Evolutionary conservation across 108 stramenopile genomes (phyloP).

Genomic region (Stephanodiscus triporus): DNA sequence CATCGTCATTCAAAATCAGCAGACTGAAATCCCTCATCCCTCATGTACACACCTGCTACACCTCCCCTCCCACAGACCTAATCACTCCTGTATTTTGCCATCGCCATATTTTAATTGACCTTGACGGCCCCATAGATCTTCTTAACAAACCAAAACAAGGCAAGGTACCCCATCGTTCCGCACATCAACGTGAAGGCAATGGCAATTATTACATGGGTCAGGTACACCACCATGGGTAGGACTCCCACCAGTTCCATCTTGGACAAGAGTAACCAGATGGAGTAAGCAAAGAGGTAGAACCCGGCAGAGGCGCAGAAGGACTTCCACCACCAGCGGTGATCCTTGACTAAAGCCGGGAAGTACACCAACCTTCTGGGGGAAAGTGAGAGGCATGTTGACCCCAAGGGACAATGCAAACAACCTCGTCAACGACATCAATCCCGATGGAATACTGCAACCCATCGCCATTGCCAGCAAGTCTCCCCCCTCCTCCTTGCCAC

Average conservation of each 20-base stretch:
- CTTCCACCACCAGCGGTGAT: slow-evolving; percentile 99
- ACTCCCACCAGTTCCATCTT: slow-evolving; percentile 90
- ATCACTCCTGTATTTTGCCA: not conserved
- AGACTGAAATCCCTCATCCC: not conserved
- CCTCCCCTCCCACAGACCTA: not conserved
- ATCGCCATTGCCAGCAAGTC: no score
- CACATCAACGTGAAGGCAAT: slow-evolving; percentile 92
- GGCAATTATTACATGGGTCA: slow-evolving; percentile 97
- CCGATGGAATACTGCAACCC: no score
- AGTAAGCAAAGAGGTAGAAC: slow-evolving; percentile 95
- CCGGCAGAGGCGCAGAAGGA: slow-evolving; percentile 95
- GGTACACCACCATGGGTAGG: slow-evolving; percentile 90
- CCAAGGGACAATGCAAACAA: no score
- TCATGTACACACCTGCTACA: not conserved
- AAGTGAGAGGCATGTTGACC: no score
- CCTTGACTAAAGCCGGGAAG: slow-evolving; percentile 98
- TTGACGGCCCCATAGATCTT: slow-evolving; percentile 87
- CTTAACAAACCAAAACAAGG: slow-evolving; percentile 84
- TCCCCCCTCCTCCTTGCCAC: no score
- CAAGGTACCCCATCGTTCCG: slow-evolving; percentile 89
- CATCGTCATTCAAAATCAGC: not conserved
- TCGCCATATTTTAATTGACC: slow-evolving; percentile 61
- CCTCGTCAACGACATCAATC: no score
- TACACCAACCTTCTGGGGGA: slow-evolving; percentile 44
- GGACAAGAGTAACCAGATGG: slow-evolving; percentile 91